Evolutionary conservation across 2,329 filamentous ascomycete genomes (phyloP), one percentile per base, ranked within the genome.

Genomic region (Tothia fuscella): DNA sequence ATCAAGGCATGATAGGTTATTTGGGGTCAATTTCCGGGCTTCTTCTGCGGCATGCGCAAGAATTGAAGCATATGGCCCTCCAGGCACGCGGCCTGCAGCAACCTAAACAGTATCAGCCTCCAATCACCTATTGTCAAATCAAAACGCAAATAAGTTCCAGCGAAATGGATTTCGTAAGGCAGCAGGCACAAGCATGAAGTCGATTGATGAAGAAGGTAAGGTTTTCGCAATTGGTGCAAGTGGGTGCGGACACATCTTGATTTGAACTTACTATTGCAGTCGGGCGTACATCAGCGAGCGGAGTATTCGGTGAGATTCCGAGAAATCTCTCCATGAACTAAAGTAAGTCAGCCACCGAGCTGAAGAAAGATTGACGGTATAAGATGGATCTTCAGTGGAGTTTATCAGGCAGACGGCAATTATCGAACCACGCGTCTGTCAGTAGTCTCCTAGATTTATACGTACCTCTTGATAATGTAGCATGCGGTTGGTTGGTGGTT

Each of bases 71-170:
- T 37, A 37, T 21, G n/a, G n/a, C n/a, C n/a, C n/a, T 37, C 22
- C 13, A 25, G 35, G n/a, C 28, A 25, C 22, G 35, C 35, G 25
- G 35, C 35, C 35, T 37, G n/a, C n/a, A n/a, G n/a, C n/a, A n/a
- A n/a, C n/a, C n/a, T n/a, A n/a, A n/a, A n/a, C n/a, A n/a, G n/a
- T n/a, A n/a, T n/a, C n/a, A n/a, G n/a, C n/a, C n/a, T n/a, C n/a
- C n/a, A n/a, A n/a, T n/a, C n/a, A n/a, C n/a, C n/a, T n/a, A n/a
- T n/a, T n/a, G n/a, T n/a, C n/a, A n/a, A n/a, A n/a, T n/a, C n/a
- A n/a, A n/a, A n/a, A n/a, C n/a, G n/a, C n/a, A n/a, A n/a, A n/a
- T n/a, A n/a, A n/a, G n/a, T n/a, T n/a, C n/a, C n/a, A n/a, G n/a
- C n/a, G n/a, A n/a, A n/a, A n/a, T n/a, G n/a, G n/a, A n/a, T n/a